phyloP scores from a whole-genome alignment of 495 filamentous ascomycete species.

The Opeltia flavorubescens region DNA sequence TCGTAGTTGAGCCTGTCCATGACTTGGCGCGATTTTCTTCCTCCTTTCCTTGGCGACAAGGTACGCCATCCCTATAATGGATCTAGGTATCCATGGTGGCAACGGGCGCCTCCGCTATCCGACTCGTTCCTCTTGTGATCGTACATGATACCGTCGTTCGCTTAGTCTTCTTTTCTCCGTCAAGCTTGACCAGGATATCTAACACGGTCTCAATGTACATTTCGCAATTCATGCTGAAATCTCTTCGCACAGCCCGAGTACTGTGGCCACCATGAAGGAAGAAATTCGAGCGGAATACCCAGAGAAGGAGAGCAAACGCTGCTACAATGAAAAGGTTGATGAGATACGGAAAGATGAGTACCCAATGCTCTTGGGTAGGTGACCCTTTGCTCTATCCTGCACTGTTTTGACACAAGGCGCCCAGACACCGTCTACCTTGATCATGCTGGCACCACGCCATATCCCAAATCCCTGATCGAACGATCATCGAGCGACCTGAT shows the following conservation, averaged over 20 bases:
- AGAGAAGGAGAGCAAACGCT: slow-evolving; percentile 16
- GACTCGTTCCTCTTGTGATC: too few relatives aligned
- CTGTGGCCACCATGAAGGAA: slow-evolving; percentile 12
- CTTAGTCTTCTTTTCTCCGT: too few relatives aligned
- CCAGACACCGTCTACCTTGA: slow-evolving; percentile 77
- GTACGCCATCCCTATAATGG: too few relatives aligned
- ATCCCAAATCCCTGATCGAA: slow-evolving; percentile 69
- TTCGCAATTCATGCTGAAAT: not conserved
- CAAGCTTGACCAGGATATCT: not conserved
- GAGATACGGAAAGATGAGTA: slow-evolving; percentile 57
- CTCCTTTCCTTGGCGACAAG: too few relatives aligned
- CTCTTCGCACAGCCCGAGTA: not conserved
- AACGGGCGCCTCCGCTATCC: too few relatives aligned
- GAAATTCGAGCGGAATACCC: not conserved
- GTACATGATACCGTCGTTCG: too few relatives aligned
- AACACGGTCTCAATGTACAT: not conserved
- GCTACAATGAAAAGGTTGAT: slow-evolving; percentile 56
- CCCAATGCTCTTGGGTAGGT: slow-evolving; percentile 67
- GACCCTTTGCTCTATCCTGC: not conserved
- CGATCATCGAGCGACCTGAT: slow-evolving; percentile 62
- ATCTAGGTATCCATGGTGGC: too few relatives aligned
- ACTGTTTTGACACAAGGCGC: slow-evolving; percentile 1
- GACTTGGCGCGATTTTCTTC: too few relatives aligned
- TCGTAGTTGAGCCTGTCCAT: too few relatives aligned
- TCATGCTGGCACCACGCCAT: slow-evolving; percentile 79